Evolutionary conservation across 768 basidiomycete species (phyloP), one percentile per base, ranked within the genome.

Genomic region (Xerocomus potaroensis): DNA sequence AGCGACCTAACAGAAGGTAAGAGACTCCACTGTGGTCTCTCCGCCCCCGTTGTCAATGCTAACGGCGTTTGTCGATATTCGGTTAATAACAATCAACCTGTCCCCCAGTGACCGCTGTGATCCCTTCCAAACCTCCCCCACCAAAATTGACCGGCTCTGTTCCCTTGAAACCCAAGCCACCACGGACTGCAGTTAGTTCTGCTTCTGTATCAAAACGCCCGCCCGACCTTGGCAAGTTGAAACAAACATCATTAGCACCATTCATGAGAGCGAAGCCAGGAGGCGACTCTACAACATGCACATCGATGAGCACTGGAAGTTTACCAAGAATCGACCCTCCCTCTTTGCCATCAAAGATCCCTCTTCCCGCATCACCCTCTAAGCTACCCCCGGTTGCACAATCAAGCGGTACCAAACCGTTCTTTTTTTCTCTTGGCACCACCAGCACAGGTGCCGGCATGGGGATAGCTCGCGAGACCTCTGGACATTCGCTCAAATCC

Each of bases 401-500:
- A 32, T 14, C 40, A 0, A 43, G 48, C 26, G 50, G 33, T 24
- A 7, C 39, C 1, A 54, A 45, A 24, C 22, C 55, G 1, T 41
- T 40, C 15, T 34, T 42, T 8, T 46, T 47, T 30, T 40, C 52
- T 1, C 41, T 36, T 9, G 56, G 54, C 4, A 41, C 45, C 4
- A 45, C 38, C 2, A 23, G 39, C 21, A 37, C 32, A 11, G 42
- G 34, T 1, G 12, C 31, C 18, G 42, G 41, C 19, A 15, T 27
- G 11, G 47, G 33, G 7, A 40, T 38, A 26, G 27, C 55, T 23
- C 47, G 43, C 12, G 31, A 29, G 21, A 30, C 43, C 5, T 40
- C 55, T 0, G 55, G 57, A 10, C 55, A 78, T 4, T 77, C 83
- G 0, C 63, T 89, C n/a, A 78, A 79, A 5, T 84, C 75, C 5